Evolutionary conservation across 352 stramenopile genomes (phyloP).

Genomic region (Peronosclerospora sorghi): DNA sequence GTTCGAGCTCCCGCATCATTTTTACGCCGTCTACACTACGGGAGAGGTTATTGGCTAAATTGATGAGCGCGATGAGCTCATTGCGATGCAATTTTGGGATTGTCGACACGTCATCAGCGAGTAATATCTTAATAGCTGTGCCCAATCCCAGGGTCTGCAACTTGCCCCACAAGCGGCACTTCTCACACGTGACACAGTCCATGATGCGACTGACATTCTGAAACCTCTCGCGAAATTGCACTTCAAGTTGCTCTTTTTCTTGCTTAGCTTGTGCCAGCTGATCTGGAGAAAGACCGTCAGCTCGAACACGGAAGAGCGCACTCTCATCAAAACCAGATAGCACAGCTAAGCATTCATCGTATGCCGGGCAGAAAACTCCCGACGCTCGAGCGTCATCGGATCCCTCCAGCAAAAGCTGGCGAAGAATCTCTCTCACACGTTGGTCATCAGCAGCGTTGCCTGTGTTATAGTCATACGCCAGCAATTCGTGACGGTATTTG

Average conservation of each 20-base stretch:
- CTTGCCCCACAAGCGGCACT: constrained; percentile 97
- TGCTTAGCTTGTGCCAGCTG: constrained; percentile 45
- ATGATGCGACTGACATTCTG: constrained; percentile 97
- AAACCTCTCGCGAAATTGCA: constrained; percentile 88
- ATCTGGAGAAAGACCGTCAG: constrained; percentile 42
- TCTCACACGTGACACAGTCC: constrained; percentile 98
- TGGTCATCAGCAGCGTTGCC: constrained; percentile 85
- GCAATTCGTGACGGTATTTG: constrained; percentile 88
- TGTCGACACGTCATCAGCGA: constrained; percentile 77
- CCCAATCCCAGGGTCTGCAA: constrained; percentile 95
- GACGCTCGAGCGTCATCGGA: constrained; percentile 17
- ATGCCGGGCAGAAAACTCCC: constrained; percentile 39
- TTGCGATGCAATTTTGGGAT: constrained; percentile 85
- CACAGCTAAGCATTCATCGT: constrained; percentile 43
- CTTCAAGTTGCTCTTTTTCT: constrained; percentile 49
- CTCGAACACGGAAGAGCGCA: constrained; percentile 72
- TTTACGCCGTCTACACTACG: constrained; percentile 69
- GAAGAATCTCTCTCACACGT: constrained; percentile 57
- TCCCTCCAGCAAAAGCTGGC: constrained; percentile 54
- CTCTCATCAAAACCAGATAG: constrained; percentile 83
- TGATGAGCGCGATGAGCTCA: constrained; percentile 97
- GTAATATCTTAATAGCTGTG: constrained; percentile 95
- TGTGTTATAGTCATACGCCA: constrained; percentile 91
- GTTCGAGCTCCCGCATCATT: constrained; percentile 71
- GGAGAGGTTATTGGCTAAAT: constrained; percentile 85